Percentiles rank a stretch among this genome's conserved stretches.
These are phyloP conservation scores for Neurospora pannonica DNA, from an alignment of 495 filamentous ascomycete genomes.

Conservation along the genomic window DNA sequence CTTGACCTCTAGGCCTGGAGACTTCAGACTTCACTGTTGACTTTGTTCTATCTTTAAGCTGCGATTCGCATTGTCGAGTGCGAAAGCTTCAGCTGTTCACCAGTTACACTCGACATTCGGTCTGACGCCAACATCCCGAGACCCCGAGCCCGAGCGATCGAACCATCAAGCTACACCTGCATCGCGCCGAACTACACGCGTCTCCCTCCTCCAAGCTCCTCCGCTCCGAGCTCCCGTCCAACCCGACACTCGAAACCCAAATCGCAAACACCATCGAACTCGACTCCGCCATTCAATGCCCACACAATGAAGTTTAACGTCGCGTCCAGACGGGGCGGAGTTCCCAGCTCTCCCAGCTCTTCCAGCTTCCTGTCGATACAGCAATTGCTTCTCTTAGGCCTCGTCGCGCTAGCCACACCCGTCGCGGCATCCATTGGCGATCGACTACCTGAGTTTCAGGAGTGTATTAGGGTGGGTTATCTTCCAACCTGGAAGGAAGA, in stretches of 20 bases:
- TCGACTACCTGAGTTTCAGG: conserved; percentile 75
- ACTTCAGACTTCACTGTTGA: background rate
- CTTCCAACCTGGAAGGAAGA: background rate
- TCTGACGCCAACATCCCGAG: background rate
- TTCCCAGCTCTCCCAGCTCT: background rate
- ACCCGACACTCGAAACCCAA: background rate
- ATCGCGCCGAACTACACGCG: background rate
- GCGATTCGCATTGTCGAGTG: no score
- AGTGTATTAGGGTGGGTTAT: conserved; percentile 69
- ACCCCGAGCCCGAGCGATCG: background rate
- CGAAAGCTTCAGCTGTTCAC: no score
- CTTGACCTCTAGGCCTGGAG: background rate
- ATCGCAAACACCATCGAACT: background rate
- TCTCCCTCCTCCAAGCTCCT: background rate
- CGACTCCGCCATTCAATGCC: background rate
- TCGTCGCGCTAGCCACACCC: conserved; percentile 37
- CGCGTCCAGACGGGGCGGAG: background rate
- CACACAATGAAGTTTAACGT: background rate
- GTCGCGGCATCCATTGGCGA: conserved; percentile 73
- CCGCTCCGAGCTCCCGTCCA: background rate
- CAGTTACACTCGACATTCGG: background rate
- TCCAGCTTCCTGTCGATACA: background rate
- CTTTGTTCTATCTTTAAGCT: fast-evolving
- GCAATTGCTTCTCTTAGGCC: conserved; percentile 23
- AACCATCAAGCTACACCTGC: background rate